phyloP scores from a whole-genome alignment of 768 basidiomycete species.

The Clavaria fumosa region DNA sequence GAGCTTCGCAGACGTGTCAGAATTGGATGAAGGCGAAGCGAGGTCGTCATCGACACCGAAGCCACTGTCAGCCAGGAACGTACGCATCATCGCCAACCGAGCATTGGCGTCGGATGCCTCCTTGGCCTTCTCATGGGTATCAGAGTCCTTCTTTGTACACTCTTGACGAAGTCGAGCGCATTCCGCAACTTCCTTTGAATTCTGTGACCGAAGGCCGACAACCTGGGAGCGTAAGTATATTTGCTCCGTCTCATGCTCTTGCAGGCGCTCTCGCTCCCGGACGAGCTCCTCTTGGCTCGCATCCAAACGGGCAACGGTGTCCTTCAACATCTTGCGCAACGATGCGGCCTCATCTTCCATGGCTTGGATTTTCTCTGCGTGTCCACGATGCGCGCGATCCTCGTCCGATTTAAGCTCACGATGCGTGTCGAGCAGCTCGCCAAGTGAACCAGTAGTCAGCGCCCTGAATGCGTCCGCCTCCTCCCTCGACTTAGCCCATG shows the following conservation, averaged over 20 bases:
- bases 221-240: conserved; percentile 57
- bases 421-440: conserved; percentile 79
- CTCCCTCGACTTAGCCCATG: conserved; percentile 84
- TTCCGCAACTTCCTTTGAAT: conserved; percentile 54
- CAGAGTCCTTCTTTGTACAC: conserved; percentile 45
- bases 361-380: conserved; percentile 69
- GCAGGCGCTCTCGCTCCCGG: conserved; percentile 50
- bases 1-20: conserved; percentile 27
- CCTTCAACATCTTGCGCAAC: conserved; percentile 66
- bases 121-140: conserved; percentile 46
- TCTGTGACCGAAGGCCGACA: conserved; percentile 54
- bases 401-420: conserved; percentile 75
- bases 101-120: conserved; percentile 55
- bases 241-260: conserved; percentile 51
- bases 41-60: conserved; percentile 66
- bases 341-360: conserved; percentile 66
- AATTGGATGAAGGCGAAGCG: conserved; percentile 26
- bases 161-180: conserved; percentile 57
- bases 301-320: conserved; percentile 55
- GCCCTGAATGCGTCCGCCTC: conserved; percentile 85
- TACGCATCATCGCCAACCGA: conserved; percentile 66
- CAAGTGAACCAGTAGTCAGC: conserved; percentile 72
- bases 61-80: conserved; percentile 80
- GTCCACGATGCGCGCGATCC: conserved; percentile 55
- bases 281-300: conserved; percentile 47